Percentiles rank a stretch among this genome's conserved stretches.
Evolutionary conservation across 2,329 filamentous ascomycete genomes (phyloP).

Genomic region (Penicillium brasilianum): DNA sequence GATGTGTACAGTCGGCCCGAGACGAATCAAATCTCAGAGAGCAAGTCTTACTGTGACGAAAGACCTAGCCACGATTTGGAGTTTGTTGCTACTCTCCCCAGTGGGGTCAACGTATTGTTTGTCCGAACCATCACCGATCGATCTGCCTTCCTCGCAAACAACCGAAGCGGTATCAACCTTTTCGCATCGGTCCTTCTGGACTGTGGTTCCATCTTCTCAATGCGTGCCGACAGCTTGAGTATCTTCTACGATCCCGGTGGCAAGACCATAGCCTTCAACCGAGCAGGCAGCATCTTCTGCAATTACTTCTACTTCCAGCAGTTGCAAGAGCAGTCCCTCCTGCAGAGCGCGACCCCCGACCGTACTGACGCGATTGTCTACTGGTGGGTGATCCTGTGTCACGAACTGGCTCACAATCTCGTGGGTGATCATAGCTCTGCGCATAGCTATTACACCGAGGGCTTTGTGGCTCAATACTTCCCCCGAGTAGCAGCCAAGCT

Average conservation of each 20-base stretch:
- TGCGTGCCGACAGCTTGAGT: slow-evolving; percentile 72
- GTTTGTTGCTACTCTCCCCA: slow-evolving; percentile 71
- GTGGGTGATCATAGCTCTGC: slow-evolving; percentile 76
- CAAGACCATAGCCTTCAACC: slow-evolving; percentile 91
- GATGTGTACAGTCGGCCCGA: slow-evolving; percentile 74
- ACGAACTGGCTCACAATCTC: slow-evolving; percentile 94
- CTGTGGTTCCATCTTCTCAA: slow-evolving; percentile 72
- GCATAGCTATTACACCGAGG: slow-evolving; percentile 84
- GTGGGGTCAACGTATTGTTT: slow-evolving; percentile 76
- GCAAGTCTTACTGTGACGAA: slow-evolving; percentile 83
- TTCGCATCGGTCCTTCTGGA: slow-evolving; percentile 75
- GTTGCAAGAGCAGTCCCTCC: slow-evolving; percentile 66
- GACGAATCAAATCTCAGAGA: slow-evolving; percentile 77
- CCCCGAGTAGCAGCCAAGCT: slow-evolving; percentile 67
- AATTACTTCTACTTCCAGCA: slow-evolving; percentile 87
- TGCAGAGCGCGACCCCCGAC: slow-evolving; percentile 45
- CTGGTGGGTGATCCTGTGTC: slow-evolving; percentile 96
- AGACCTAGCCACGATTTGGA: slow-evolving; percentile 74
- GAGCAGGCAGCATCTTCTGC: slow-evolving; percentile 85
- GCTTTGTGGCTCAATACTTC: slow-evolving; percentile 79
- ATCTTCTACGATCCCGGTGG: slow-evolving; percentile 84
- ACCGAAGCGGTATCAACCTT: slow-evolving; percentile 66
- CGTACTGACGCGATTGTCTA: slow-evolving; percentile 75
- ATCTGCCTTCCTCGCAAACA: slow-evolving; percentile 63
- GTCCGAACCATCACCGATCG: slow-evolving; percentile 59